Evolutionary conservation across 176 grass and related monocot genomes (phyloP), one percentile per base, ranked within the genome.

Genomic region (Thalia dealbata): DNA sequence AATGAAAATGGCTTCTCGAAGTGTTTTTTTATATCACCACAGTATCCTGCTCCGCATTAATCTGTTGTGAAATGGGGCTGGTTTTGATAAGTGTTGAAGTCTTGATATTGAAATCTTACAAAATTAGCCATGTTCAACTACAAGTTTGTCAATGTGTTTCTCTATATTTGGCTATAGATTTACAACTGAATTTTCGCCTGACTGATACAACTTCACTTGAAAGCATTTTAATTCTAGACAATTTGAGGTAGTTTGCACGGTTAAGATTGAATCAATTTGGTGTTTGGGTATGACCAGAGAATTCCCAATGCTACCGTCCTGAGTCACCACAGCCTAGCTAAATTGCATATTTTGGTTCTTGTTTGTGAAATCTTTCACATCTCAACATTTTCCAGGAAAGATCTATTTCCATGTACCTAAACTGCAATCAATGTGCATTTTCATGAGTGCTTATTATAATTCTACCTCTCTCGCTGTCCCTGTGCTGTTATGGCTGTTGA

Each of bases 401-500:
- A 13, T 42, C 18, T 43, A 6, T 42, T 67, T 67, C 30, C 18
- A 19, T 43, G 3, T 22, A 68, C 18, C 21, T 42, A 41, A 42
- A 67, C 18, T 68, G 21, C 65, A 19, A 15, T 65, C 18, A 30
- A 2, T 72, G 50, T 29, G 24, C 52, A 16, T 19, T 28, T 28
- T 13, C 27, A 35, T 32, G 63, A 8, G 11, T 72, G 50, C 9
- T 32, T 2, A 18, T 29, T 29, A 10, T 13, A 50, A 52, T 30
- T 5, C 38, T 42, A 70, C 23, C 25, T 28, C 38, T 55, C 32
- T 80, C 74, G n/a, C n/a, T n/a, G n/a, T n/a, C 11, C 4, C 22
- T 68, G 7, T 85, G 35, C 24, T 68, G 7, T 85, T 46, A 65
- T 18, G 50, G 21, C 61, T 70, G n/a, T 61, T 15, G 38, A 44